These are phyloP conservation scores for Pseudocercospora cruenta DNA, from an alignment of 2,329 filamentous ascomycete genomes.

Conservation along the genomic window DNA sequence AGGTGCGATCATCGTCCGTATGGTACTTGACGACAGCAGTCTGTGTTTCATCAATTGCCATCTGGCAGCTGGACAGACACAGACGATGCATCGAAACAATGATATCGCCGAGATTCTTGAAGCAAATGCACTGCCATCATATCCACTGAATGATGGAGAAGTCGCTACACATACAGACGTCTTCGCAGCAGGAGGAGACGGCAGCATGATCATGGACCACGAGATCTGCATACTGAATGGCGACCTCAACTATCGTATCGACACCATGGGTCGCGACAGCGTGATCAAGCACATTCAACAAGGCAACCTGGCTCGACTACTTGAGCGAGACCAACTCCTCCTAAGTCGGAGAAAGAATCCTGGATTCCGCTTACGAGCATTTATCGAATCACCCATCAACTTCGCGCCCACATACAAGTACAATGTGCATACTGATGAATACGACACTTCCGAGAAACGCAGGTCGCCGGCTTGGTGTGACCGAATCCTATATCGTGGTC, in stretches of 20 bases:
- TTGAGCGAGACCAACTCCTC: slow-evolving; percentile 91
- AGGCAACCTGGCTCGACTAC: slow-evolving; percentile 79
- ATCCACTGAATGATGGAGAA: slow-evolving; percentile 52
- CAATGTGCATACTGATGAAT: slow-evolving; percentile 90
- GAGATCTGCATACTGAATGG: slow-evolving; percentile 97
- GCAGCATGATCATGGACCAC: slow-evolving; percentile 91
- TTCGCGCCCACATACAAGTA: slow-evolving; percentile 99
- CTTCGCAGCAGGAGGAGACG: slow-evolving; percentile 90
- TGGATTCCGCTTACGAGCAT: slow-evolving; percentile 82
- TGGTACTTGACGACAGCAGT: slow-evolving; percentile 89
- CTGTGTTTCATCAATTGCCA: slow-evolving; percentile 98
- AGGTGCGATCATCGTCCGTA: slow-evolving; percentile 88
- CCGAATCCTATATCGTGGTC: slow-evolving; percentile 80
- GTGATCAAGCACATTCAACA: slow-evolving; percentile 83
- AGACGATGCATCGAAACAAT: slow-evolving; percentile 88
- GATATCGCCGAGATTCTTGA: slow-evolving; percentile 91
- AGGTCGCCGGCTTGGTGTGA: slow-evolving; percentile 96
- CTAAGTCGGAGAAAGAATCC: slow-evolving; percentile 88
- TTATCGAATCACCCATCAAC: slow-evolving; percentile 85
- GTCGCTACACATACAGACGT: slow-evolving; percentile 69
- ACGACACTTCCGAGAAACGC: slow-evolving; percentile 88
- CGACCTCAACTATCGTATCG: slow-evolving; percentile 97
- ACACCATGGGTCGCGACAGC: slow-evolving; percentile 91
- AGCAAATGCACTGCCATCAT: slow-evolving; percentile 68
- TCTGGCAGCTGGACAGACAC: slow-evolving; percentile 88